Conservation (phyloP, 169 alveolate species). For the Cyclospora cayetanensis region DNA sequence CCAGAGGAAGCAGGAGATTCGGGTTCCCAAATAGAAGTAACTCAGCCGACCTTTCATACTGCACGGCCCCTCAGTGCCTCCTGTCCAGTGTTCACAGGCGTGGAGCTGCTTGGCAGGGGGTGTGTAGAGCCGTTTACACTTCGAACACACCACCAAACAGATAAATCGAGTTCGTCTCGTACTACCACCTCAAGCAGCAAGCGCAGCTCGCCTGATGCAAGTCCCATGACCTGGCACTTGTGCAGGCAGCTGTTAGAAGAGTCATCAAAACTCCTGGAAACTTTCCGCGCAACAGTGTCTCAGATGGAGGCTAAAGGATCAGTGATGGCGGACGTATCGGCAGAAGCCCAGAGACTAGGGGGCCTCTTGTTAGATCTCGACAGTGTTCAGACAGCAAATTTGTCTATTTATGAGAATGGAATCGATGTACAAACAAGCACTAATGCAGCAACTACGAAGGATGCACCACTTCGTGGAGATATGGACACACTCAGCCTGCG, state of each 20-base stretch:
- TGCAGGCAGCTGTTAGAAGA: background rate
- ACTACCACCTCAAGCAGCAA: background rate
- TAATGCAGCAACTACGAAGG: background rate
- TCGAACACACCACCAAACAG: background rate
- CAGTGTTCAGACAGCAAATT: background rate
- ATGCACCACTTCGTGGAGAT: background rate
- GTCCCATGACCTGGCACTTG: constrained; percentile 24
- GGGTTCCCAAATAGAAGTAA: background rate
- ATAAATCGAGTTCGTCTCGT: background rate
- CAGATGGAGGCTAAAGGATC: background rate
- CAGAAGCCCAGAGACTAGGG: background rate
- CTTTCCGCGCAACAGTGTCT: constrained; percentile 25
- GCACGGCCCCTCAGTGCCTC: background rate
- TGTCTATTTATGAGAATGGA: background rate
- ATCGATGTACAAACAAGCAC: background rate
- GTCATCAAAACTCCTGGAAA: background rate
- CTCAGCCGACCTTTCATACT: background rate
- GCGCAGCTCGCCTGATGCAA: background rate
- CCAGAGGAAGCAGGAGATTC: too few relatives aligned
- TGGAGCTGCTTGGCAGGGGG: constrained; percentile 45
- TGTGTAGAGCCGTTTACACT: constrained; percentile 45
- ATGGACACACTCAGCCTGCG: background rate
- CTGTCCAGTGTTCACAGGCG: constrained; percentile 32
- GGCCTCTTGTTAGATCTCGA: background rate
- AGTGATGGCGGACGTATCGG: background rate